These are phyloP conservation scores for Linderina pennispora DNA, from an alignment of 192 early-diverging fungal genomes.

Conservation along the genomic window DNA sequence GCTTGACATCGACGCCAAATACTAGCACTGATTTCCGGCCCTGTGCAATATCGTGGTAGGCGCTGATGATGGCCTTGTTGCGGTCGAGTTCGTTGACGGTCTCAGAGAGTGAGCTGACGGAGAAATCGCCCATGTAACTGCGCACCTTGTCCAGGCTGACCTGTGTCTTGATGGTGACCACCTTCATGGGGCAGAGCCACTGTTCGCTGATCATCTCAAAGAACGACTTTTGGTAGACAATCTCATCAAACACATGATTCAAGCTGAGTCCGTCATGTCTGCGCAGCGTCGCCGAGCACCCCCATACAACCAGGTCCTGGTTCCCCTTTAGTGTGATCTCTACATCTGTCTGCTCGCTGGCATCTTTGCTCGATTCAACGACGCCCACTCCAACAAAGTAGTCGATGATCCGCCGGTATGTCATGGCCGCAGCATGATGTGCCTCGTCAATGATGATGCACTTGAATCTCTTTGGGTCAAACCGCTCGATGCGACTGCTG, in stretches of 20 bases:
- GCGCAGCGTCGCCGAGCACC: conserved; percentile 86
- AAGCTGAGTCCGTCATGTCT: conserved; percentile 78
- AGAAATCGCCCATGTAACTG: conserved; percentile 56
- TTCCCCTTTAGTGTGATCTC: no score
- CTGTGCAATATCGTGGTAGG: conserved; percentile 52
- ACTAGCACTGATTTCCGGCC: conserved; percentile 58
- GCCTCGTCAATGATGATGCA: conserved; percentile 90
- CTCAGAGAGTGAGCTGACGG: conserved; percentile 44
- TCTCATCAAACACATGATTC: conserved; percentile 62
- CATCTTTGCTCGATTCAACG: no score
- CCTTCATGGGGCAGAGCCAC: conserved; percentile 64
- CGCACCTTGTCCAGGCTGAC: conserved; percentile 48
- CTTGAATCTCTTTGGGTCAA: conserved; percentile 77
- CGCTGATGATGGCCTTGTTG: conserved; percentile 60
- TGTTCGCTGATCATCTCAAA: conserved; percentile 77
- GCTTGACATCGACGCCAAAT: conserved; percentile 82
- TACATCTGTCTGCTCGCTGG: no score
- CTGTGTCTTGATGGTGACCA: conserved; percentile 60
- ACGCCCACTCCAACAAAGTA: conserved; percentile 65
- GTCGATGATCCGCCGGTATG: conserved; percentile 65
- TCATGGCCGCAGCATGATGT: conserved; percentile 80
- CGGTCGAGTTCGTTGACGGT: conserved; percentile 53
- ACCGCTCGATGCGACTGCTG: conserved; percentile 50
- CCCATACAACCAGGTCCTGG: conserved; percentile 71
- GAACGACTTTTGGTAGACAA: conserved; percentile 69